Evolutionary conservation across 2,329 filamentous ascomycete species (phyloP), one percentile per base, ranked within the genome.

Genomic region (Trichophyton benhamiae): DNA sequence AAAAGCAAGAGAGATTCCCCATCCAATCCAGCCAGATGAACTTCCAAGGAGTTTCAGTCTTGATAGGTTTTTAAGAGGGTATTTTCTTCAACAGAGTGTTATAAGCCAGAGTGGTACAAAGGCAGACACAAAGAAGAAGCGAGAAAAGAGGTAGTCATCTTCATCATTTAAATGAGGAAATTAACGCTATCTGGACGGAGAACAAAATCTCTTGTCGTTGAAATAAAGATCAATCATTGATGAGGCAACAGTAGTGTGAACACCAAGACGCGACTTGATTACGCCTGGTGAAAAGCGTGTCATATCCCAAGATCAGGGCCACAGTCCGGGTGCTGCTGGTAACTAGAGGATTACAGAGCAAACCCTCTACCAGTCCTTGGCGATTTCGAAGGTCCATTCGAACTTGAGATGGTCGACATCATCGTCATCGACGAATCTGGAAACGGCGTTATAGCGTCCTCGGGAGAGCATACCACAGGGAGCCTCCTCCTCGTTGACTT

Each of bases 361-460:
- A 15, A 15, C 25, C 3, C 52, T 7, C 65, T 72, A 74, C 94
- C 94, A 97, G 74, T 96, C 89, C 83, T 97, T 99, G 77, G 87
- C 83, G 74, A 99, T 96, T 72, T 96, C 88, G 71, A 99, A 97
- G 64, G 87, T 85, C 94, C 94, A 99, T 70, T 95, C 88, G 75
- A 99, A 99, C 73, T 87, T 82, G 65, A 99, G 81, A 76, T 99
- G 91, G 66, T 83, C 86, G 76, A 90, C 86, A 75, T 94, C 87
- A 78, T 99, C 94, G 71, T 99, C 94, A 73, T 99, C 94, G 65
- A 96, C 83, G 74, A 99, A 99, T 76, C 85, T 90, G 67, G 91
- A 96, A 64, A 86, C 77, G 65, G 91, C 91, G 64, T 88, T 87
- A 82, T 99, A 99, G 77, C 91, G 86, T 66, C 91, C 94, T 64